phyloP scores from a whole-genome alignment of 1,139 yeast species.

The Saccharomyces hybrid region DNA sequence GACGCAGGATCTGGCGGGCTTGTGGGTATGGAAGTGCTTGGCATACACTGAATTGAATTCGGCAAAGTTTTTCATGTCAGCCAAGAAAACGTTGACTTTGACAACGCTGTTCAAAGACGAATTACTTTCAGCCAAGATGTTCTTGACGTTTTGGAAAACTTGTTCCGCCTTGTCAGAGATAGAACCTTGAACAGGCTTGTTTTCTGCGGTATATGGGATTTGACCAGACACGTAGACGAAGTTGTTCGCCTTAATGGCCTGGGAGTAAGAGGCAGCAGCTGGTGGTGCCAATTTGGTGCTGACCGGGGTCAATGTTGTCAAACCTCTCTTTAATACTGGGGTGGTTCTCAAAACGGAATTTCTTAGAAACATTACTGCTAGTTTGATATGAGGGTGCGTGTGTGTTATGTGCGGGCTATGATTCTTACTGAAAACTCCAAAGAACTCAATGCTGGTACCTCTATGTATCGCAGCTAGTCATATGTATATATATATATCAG shows the following conservation, averaged over 20 bases:
- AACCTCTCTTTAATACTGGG: conserved; percentile 18
- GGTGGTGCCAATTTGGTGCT: conserved; percentile 79
- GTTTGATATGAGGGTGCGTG: not conserved
- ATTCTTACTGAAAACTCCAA: not conserved
- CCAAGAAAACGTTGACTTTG: conserved; percentile 79
- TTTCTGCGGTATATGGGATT: conserved; percentile 80
- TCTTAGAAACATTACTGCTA: conserved; percentile 12
- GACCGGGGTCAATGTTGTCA: conserved; percentile 29
- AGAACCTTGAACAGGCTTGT: conserved; percentile 67
- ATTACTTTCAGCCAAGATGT: conserved; percentile 72
- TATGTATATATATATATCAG: not conserved
- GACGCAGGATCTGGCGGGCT: conserved; percentile 94
- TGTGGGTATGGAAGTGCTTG: conserved; percentile 70
- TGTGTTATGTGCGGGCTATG: not conserved
- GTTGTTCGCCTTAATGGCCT: conserved; percentile 82
- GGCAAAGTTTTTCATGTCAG: conserved; percentile 77
- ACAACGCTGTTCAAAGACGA: conserved; percentile 75
- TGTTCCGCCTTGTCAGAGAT: conserved; percentile 82
- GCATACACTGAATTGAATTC: conserved; percentile 78
- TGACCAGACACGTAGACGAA: conserved; percentile 92
- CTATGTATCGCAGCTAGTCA: not conserved
- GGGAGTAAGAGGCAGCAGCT: conserved; percentile 92
- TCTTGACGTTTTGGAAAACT: conserved; percentile 66
- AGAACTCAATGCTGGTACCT: not conserved
- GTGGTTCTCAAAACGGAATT: conserved; percentile 16